Base-by-base conservation (phyloP, 202 grass and related monocot genomes). In the Zizania palustris region DNA sequence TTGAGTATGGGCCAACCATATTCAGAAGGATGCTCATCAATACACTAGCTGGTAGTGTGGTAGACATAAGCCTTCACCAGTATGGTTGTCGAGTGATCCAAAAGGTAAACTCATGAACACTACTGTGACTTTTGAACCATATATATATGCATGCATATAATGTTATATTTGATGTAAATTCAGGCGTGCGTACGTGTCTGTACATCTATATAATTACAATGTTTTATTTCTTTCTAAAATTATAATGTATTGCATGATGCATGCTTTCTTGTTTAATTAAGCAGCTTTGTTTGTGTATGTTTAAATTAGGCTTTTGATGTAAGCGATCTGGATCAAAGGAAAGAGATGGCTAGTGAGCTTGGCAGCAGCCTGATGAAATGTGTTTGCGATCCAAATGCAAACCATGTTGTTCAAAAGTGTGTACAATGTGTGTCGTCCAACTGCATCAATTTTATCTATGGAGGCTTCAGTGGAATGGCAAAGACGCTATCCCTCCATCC, bases 71-170 rank as follows among this genome's bases (percentile, higher is more conserved):
- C 41, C 58, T 83, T 77, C 78, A 96, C 22, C 62, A 70, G 70
- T 85, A 84, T 21, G 87, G 92, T 0, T 82, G 67, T 67, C 21
- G 57, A 40, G 93, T 96, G 45, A 85, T 92, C 16, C 84, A 92
- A 12, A 96, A 83, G 82, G 93, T 87, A 81, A 74, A 69, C 5
- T n/a, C n/a, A n/a, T 45, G 38, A 43, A 67, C 50, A 75, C 20
- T 21, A 71, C 51, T 38, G 28, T n/a, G n/a, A n/a, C n/a, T n/a
- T n/a, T n/a, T n/a, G n/a, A n/a, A n/a, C n/a, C n/a, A n/a, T n/a
- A n/a, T n/a, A n/a, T n/a, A n/a, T n/a, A n/a, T n/a, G n/a, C n/a
- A n/a, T n/a, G n/a, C n/a, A n/a, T 58, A 15, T 76, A 36, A 71
- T n/a, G 19, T 11, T 56, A 65, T 35, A 45, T 11, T 63, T 41